phyloP scores from a whole-genome alignment of 2,329 filamentous ascomycete species.

The Fusarium goolgardi region DNA sequence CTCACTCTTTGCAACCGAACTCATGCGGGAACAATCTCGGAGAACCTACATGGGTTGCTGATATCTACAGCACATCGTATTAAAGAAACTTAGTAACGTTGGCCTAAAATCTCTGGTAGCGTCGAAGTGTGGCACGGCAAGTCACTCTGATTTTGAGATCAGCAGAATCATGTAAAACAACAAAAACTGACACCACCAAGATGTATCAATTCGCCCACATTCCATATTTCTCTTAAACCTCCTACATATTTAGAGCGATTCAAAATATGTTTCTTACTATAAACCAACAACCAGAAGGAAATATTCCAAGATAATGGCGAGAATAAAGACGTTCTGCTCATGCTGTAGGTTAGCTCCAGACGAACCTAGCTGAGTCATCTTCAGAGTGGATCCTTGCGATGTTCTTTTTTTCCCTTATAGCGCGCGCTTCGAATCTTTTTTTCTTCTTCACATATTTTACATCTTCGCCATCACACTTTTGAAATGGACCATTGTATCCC shows the following conservation, averaged over 20 bases:
- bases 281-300: background rate
- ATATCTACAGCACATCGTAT: background rate
- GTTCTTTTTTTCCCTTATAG: slow-evolving; percentile 14
- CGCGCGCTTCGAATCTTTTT: slow-evolving; percentile 16
- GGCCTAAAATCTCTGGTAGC: background rate
- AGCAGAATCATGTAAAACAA: background rate
- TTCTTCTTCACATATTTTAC: slow-evolving; percentile 61
- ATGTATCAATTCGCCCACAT: background rate
- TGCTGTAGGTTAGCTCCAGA: background rate
- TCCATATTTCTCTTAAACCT: background rate
- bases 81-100: background rate
- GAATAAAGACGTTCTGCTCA: background rate
- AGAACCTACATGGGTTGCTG: background rate
- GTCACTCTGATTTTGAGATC: background rate
- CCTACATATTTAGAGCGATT: background rate
- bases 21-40: background rate
- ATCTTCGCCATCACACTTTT: slow-evolving; percentile 53
- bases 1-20: background rate
- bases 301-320: background rate
- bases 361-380: slow-evolving; percentile 41
- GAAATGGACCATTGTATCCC: slow-evolving; percentile 48
- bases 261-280: background rate
- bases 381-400: slow-evolving; percentile 30
- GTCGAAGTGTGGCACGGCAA: background rate
- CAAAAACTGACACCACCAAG: background rate